Conservation (phyloP, 768 basidiomycete genomes). For the Russula sp. region DNA sequence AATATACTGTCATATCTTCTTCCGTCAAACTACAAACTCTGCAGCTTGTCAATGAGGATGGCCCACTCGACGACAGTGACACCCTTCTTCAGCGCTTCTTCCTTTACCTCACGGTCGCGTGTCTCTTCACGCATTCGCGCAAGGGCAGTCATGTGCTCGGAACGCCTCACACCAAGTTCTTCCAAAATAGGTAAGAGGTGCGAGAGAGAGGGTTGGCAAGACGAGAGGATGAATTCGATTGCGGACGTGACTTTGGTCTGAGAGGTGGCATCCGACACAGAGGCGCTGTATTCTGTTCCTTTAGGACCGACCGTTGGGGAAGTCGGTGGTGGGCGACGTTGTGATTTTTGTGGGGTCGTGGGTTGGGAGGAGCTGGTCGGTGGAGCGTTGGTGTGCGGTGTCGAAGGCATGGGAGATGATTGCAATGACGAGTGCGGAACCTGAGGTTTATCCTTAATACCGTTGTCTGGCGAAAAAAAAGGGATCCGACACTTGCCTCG, state of each 20-base stretch:
- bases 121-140: constrained; percentile 57
- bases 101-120: constrained; percentile 61
- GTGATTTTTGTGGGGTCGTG: constrained; percentile 16
- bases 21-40: constrained; percentile 29
- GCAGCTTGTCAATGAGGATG: constrained; percentile 61
- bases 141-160: constrained; percentile 60
- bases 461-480: neutral
- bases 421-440: constrained; percentile 10
- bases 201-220: constrained; percentile 59
- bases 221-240: constrained; percentile 48
- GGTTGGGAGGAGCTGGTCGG: constrained; percentile 6
- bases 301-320: constrained; percentile 13
- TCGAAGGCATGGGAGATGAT: constrained; percentile 12
- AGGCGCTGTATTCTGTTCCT: constrained; percentile 18
- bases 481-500: constrained; percentile 25
- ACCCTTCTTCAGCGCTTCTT: constrained; percentile 61
- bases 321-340: constrained; percentile 8
- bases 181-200: constrained; percentile 56
- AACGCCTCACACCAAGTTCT: constrained; percentile 50
- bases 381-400: constrained; percentile 7
- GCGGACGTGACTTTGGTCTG: constrained; percentile 34
- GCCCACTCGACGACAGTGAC: constrained; percentile 77
- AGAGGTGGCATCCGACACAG: constrained; percentile 15
- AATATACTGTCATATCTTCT: neutral
- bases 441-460: neutral